Conservation (phyloP, 2,329 filamentous ascomycete species). For the Trichoderma aggressivum region DNA sequence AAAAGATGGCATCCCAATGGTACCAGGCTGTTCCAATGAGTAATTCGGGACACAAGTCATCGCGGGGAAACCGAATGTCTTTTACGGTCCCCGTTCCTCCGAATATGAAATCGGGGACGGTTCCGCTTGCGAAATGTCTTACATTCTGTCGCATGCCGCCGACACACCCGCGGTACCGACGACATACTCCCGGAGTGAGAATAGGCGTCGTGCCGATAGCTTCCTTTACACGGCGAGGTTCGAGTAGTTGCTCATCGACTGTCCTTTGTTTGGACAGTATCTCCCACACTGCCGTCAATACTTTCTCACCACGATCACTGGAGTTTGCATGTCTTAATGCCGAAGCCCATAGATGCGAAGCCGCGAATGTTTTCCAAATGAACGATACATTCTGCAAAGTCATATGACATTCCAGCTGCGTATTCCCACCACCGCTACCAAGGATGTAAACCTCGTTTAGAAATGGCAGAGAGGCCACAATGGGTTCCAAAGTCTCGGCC, state of each 20-base stretch:
- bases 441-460: neutral
- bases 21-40: neutral
- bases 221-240: neutral
- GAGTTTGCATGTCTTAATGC: neutral
- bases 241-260: neutral
- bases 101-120: neutral
- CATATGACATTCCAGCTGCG: neutral
- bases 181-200: neutral
- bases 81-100: neutral
- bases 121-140: too few species aligned
- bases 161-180: neutral
- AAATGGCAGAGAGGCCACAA: neutral
- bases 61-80: neutral
- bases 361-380: neutral
- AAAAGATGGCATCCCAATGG: neutral
- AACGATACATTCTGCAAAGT: neutral
- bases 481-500: fast-evolving
- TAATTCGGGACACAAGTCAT: fast-evolving
- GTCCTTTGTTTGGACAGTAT: neutral
- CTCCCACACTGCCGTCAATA: neutral
- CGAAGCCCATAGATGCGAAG: too few species aligned
- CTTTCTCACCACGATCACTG: neutral
- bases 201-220: neutral
- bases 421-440: neutral
- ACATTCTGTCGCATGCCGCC: too few species aligned